Conservation (phyloP, 1,284 basidiomycete genomes). For the Stereum hirsutum region DNA sequence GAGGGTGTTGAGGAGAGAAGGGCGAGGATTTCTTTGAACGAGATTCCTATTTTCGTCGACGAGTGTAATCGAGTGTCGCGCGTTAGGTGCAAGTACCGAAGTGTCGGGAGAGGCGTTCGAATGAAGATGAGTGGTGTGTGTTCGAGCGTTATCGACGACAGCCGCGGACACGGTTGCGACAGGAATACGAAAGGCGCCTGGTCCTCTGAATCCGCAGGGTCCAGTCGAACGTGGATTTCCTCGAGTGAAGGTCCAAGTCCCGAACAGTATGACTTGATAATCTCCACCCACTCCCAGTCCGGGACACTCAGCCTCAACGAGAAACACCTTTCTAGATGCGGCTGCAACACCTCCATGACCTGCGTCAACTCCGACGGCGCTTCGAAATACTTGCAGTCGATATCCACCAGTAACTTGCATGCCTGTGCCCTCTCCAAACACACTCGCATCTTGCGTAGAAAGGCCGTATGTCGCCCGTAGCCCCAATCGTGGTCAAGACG, state of each 20-base stretch:
- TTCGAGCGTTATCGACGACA: constrained; percentile 20
- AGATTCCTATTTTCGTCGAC: constrained; percentile 16
- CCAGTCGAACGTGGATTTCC: constrained; percentile 19
- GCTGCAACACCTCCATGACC: constrained; percentile 18
- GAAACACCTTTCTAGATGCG: constrained; percentile 22
- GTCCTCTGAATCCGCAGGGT: constrained; percentile 19
- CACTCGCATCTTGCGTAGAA: constrained; percentile 18
- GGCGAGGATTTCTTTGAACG: constrained; percentile 19
- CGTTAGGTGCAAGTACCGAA: constrained; percentile 18
- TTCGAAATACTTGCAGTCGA: constrained; percentile 21
- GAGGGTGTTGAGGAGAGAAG: constrained; percentile 16
- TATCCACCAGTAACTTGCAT: constrained; percentile 20
- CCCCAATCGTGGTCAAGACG: constrained; percentile 19
- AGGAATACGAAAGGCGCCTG: constrained; percentile 18
- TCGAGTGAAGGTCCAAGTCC: constrained; percentile 20
- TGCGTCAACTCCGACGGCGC: constrained; percentile 13
- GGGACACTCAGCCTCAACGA: constrained; percentile 19
- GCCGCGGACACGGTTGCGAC: constrained; percentile 18
- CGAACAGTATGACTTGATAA: constrained; percentile 15
- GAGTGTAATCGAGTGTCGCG: constrained; percentile 20
- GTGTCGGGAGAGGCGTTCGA: constrained; percentile 15
- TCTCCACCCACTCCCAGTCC: constrained; percentile 21
- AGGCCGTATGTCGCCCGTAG: constrained; percentile 16
- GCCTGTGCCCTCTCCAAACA: constrained; percentile 20
- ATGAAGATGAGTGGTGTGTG: constrained; percentile 21